Conservation (phyloP, 1,284 basidiomycete genomes). For the Thecaphora thlaspeos region DNA sequence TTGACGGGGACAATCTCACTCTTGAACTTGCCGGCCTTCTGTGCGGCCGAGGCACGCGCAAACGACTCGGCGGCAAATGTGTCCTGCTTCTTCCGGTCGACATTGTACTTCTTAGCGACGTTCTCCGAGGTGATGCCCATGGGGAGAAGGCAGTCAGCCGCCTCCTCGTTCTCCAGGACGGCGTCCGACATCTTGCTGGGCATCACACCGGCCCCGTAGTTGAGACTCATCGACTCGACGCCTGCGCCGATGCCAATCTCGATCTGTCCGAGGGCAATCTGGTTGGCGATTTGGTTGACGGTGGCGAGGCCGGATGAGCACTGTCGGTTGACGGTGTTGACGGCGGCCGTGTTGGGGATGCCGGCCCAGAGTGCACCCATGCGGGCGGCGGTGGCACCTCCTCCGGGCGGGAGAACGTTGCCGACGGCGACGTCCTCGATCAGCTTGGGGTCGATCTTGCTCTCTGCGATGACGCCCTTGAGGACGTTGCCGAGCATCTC, state of each 20-base stretch:
- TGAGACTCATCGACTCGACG: constrained; percentile 86
- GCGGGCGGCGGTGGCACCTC: constrained; percentile 84
- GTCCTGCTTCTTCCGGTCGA: constrained; percentile 77
- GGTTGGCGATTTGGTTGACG: constrained; percentile 84
- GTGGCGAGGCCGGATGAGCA: constrained; percentile 90
- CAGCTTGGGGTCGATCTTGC: constrained; percentile 72
- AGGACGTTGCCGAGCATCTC: constrained; percentile 74
- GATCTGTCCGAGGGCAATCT: constrained; percentile 65
- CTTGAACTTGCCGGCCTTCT: constrained; percentile 85
- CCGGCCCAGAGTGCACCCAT: constrained; percentile 92
- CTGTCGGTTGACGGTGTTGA: constrained; percentile 84
- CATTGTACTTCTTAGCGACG: constrained; percentile 74
- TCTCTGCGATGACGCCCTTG: constrained; percentile 56
- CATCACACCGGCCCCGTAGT: constrained; percentile 67
- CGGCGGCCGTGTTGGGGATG: constrained; percentile 66
- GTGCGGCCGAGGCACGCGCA: constrained; percentile 80
- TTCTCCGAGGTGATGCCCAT: constrained; percentile 99
- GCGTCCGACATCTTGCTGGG: constrained; percentile 76
- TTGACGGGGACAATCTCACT: constrained; percentile 85
- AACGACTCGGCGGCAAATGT: constrained; percentile 79
- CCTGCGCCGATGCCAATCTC: constrained; percentile 93
- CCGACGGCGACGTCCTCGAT: constrained; percentile 77
- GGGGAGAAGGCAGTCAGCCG: constrained; percentile 88
- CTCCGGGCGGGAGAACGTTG: constrained; percentile 87
- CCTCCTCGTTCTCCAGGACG: constrained; percentile 74